Base-by-base conservation (phyloP, 495 filamentous ascomycete species). In the Podospora comata region DNA sequence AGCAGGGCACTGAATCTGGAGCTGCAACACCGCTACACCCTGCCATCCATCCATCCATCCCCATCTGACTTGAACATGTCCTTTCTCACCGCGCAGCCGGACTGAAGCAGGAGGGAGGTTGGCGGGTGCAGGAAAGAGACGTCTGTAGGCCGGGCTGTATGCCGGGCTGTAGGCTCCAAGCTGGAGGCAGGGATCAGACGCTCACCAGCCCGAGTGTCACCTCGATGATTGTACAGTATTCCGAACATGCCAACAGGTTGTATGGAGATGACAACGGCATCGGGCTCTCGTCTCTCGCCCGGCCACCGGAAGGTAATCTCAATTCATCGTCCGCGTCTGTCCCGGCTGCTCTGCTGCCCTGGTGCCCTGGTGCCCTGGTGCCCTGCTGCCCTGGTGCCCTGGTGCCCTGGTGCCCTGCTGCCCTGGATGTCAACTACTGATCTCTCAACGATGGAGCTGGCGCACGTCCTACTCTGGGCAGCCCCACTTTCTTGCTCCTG, bases 121-220 rank as follows among this genome's bases (percentile, higher is more conserved):
- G 39, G 39, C 7, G 39, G 9, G 7, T 48, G 39, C 39, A 48
- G 39, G 39, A 11, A 11, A 18, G 39, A 16, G 13, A 48, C 7
- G 30, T 6, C 30, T 32, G 30, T 32, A 20, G 55, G 18, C 7
- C 1, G 54, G 16, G 23, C 30, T 32, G 30, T 32, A 20, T 19
- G 18, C 7, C 1, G 54, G 16, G 23, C 23, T 19, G 55, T n/a
- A 56, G 54, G 15, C 54, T 7, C 5, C 5, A 56, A 20, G 55
- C 23, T 57, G 55, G 1, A 57, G 20, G 55, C 55, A 57, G 55
- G 55, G 55, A 58, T 58, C 55, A 58, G 55, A 58, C 18, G 55
- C 19, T 19, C 23, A 5, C 55, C 5, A 19, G n/a, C 55, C 15
- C n/a, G 23, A 57, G 55, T 26, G 55, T 5, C 55, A 57, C 55